Evolutionary conservation across 2,329 filamentous ascomycete species (phyloP).

Genomic region (Epichloe gansuensis): DNA sequence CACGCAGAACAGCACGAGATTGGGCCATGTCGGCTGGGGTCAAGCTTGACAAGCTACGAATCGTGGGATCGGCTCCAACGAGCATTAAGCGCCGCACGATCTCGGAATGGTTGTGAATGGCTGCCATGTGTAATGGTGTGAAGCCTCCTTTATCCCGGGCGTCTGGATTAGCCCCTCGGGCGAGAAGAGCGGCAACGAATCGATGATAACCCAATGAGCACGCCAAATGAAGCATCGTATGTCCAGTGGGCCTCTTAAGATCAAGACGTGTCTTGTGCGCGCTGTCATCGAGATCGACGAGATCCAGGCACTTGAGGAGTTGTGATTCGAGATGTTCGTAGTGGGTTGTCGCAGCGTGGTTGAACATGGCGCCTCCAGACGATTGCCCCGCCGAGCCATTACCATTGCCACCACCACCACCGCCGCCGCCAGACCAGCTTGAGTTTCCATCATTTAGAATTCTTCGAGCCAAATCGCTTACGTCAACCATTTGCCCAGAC

Average conservation of each 20-base stretch:
- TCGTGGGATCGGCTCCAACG: constrained; percentile 57
- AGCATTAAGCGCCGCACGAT: constrained; percentile 65
- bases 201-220: constrained; percentile 62
- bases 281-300: constrained; percentile 67
- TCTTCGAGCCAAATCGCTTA: constrained; percentile 46
- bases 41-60: constrained; percentile 57
- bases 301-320: constrained; percentile 61
- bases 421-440: constrained; percentile 30
- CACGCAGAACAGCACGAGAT: constrained; percentile 49
- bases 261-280: constrained; percentile 55
- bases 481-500: constrained; percentile 48
- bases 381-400: constrained; percentile 23
- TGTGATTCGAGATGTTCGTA: constrained; percentile 48
- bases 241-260: constrained; percentile 50
- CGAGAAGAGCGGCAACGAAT: constrained; percentile 64
- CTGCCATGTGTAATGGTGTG: constrained; percentile 70
- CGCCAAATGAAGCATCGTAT: constrained; percentile 71
- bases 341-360: constrained; percentile 22
- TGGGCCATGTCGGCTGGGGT: constrained; percentile 59
- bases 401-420: constrained; percentile 5
- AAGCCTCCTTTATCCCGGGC: constrained; percentile 66
- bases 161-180: constrained; percentile 65
- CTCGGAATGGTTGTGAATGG: constrained; percentile 60
- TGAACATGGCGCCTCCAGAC: constrained; percentile 31
- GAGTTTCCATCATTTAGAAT: constrained; percentile 40